Conservation (phyloP, 768 basidiomycete species). For the Russula griseocarnosa region DNA sequence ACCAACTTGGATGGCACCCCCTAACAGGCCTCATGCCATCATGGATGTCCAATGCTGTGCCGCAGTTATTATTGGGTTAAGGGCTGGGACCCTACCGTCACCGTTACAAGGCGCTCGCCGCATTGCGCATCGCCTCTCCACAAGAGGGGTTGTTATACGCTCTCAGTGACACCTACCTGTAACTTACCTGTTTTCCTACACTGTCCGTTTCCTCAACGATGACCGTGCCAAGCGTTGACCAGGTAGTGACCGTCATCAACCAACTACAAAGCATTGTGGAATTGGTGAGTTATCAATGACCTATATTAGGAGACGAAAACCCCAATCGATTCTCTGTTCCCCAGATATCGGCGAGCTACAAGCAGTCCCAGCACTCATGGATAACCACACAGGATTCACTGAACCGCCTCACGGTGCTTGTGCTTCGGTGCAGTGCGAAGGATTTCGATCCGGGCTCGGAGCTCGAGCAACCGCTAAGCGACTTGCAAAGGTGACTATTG, state of each 20-base stretch:
- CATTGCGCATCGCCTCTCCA: too few relatives aligned
- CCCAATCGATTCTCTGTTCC: background rate
- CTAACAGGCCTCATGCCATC: background rate
- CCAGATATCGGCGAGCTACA: conserved; percentile 15
- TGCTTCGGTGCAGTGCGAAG: background rate
- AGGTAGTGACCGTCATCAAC: conserved; percentile 18
- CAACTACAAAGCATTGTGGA: conserved; percentile 13
- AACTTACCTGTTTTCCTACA: background rate
- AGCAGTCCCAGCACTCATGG: conserved; percentile 15
- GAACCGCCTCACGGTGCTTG: conserved; percentile 4
- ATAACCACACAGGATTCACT: conserved; percentile 1
- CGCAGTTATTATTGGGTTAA: conserved; percentile 8
- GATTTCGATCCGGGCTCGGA: conserved; percentile 4
- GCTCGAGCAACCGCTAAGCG: conserved; percentile 10
- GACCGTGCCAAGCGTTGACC: conserved; percentile 17
- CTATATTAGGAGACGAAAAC: background rate
- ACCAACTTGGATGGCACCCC: background rate
- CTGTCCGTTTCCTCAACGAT: conserved; percentile 11
- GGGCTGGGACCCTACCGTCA: background rate
- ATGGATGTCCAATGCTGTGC: conserved; percentile 8
- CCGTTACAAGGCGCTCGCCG: too few relatives aligned
- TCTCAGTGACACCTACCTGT: background rate
- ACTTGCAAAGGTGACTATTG: conserved; percentile 4
- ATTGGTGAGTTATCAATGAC: conserved; percentile 6
- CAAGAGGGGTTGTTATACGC: conserved; percentile 1